Base-by-base conservation (phyloP, 2,329 filamentous ascomycete genomes). In the Beauveria sp. region DNA sequence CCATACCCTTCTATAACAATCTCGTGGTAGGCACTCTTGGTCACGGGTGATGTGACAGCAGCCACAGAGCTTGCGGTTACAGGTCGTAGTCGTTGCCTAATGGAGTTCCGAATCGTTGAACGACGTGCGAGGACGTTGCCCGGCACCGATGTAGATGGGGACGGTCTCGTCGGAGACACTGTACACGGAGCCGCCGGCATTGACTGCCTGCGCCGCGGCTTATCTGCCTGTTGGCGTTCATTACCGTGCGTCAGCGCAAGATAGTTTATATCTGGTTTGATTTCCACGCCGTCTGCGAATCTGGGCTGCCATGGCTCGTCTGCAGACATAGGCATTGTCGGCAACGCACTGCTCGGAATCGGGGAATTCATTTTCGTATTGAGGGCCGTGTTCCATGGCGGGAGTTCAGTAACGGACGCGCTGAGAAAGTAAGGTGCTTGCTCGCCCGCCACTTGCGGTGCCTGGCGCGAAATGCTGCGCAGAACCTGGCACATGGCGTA, bases 401-500 rank as follows among this genome's bases (percentile, higher is more conserved):
- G 79, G 2, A 80, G 66, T 30, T 73, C 68, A 3, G 69, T 69
- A 0, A 73, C 75, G 2, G 77, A 75, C 0, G 81, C 73, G 41
- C 77, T 74, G 22, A 84, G 69, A 56, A 80, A 77, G 64, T 93
- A 93, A 0, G 79, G 75, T 1, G 84, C 78, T 16, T 76, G 77
- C 1, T 79, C 76, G 1, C 77, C 75, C 59, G 88, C 82, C 18
- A 90, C 84, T 66, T 89, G 84, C 5, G 76, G 69, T 0, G 90
- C 86, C 0, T 82, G 77, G 40, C 81, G 76, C 1, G 84, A 87
- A 43, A 85, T 85, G 58, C 83, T 84, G 10, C 82, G 80, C 1
- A 94, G 79, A n/a, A 85, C 86, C 70, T 94, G 90, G 61, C 91
- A 81, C 3, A 85, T 80, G 20, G 85, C 81, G 67, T 93, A 93